Base-by-base conservation (phyloP, 108 stramenopile species). In the Mayamaea pseudoterrestris region DNA sequence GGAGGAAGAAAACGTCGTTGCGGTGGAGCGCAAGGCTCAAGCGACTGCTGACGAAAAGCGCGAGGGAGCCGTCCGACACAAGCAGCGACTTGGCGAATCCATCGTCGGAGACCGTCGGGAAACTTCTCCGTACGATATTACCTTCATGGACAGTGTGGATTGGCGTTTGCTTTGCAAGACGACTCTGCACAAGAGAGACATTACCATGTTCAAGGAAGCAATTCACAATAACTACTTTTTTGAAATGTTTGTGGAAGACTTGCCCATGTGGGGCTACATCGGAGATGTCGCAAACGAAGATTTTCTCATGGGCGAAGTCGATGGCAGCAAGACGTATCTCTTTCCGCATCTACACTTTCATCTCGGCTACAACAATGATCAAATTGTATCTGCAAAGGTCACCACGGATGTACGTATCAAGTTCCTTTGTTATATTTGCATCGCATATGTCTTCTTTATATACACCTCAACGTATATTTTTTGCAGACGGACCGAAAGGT, bases 211-310 rank as follows among this genome's bases (percentile, higher is more conserved):
- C 48, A 83, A 83, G 46, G 78, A 86, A 12, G 93, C 84, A 5
- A 86, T 94, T 55, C 83, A 94, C 49, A 80, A 92, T 44, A 80
- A 83, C 54, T 97, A 92, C 65, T 96, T 92, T 72, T 98, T 93
- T 65, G 98, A 98, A 74, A 82, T 98, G 82, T 90, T 96, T 50
- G 65, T 98, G 21, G 98, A 98, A 61, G 95, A 94, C 69, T 72
- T 98, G 16, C 95, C 98, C 27, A 87, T 96, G 88, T 96, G 92
- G 93, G 95, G 94, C 37, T 98, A 86, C 59, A 53, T 94, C 30
- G 94, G 94, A 13, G 91, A 91, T 34, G 66, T 74, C 27, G 66
- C 64, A 26, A 69, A 78, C 18, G 85, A 84, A 49, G 84, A 93
- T 71, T 29, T 76, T 20, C 66, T 90, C 48, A 47, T 89, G 45